Base-by-base conservation (phyloP, 129 eudicot genomes). In the Logfia minima region DNA sequence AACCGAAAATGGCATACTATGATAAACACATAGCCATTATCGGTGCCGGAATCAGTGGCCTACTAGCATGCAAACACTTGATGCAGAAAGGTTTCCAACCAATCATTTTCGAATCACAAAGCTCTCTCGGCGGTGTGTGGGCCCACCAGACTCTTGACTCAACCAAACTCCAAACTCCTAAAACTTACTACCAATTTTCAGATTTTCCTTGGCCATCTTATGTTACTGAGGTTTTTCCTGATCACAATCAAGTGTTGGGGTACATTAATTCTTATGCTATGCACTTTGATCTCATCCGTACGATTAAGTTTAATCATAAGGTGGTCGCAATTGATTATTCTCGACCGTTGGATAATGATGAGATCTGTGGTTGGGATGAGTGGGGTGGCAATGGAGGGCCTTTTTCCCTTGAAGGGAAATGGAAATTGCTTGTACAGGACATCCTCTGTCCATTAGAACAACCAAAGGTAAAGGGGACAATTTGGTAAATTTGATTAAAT, bases 21-120 rank as follows among this genome's bases (percentile, higher is more conserved):
- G 17, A 45, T 10, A 83, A 79, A 60, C 43, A 80, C n/a, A 67
- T 86, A 48, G 90, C 82, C 32, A 84, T 86, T n/a, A 45, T 86
- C 16, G 87, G 87, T 2, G 90, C 85, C 19, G 90, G 90, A 59
- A 81, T 83, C 37, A 86, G 90, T 18, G 90, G 90, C 53, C 60
- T 86, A 1, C 80, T 86, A 16, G 90, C 90, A 26, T 83, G 86
- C 69, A 86, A 86, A 63, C 80, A 83, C 77, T 53, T 78, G 2
- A 16, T 71, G n/a, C 74, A 78, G 17, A 86, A 80, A 55, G 87
- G 90, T 2, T 81, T 86, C 58, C 23, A 58, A 23, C 85, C 87
- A 2, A 39, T 70, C 0, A 68, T 86, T 29, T 81, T 86, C 45
- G 87, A 86, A 64, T 51, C 84, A 6, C 22, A 77, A 35, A 48